Percentiles rank a stretch among this genome's conserved stretches.
phyloP scores from a whole-genome alignment of 345 rosid species.

The Theobroma cacao region DNA sequence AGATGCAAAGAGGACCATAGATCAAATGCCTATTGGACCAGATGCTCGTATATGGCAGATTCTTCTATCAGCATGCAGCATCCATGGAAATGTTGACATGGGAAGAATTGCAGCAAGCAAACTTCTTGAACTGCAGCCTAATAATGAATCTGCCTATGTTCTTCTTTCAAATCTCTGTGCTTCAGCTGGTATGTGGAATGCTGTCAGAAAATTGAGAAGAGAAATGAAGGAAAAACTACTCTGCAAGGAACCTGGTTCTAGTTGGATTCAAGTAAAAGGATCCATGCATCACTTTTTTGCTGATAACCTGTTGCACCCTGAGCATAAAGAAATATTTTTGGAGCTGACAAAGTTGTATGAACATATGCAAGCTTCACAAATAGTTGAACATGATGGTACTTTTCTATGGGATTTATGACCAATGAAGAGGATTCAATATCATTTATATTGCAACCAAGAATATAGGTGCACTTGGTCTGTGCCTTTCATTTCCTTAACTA shows the following conservation, averaged over 20 bases:
- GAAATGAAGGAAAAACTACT: constrained; percentile 41
- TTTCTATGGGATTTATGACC: not conserved
- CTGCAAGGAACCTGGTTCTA: constrained; percentile 40
- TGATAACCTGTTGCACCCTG: constrained; percentile 32
- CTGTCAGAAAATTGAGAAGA: constrained; percentile 39
- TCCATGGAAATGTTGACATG: constrained; percentile 29
- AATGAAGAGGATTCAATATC: not conserved
- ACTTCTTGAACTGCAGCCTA: constrained; percentile 42
- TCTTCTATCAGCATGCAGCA: constrained; percentile 38
- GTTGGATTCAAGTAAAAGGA: constrained; percentile 37
- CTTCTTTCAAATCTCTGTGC: constrained; percentile 50
- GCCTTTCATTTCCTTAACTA: not conserved
- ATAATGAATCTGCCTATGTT: constrained; percentile 35
- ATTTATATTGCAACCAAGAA: not conserved
- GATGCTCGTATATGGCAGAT: constrained; percentile 44
- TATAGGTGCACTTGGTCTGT: not conserved
- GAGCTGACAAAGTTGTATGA: constrained; percentile 28
- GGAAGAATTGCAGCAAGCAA: constrained; percentile 41
- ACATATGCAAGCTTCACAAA: constrained; percentile 19
- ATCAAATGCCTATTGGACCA: constrained; percentile 39
- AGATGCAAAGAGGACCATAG: constrained; percentile 34
- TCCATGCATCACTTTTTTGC: constrained; percentile 27
- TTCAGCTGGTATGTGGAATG: constrained; percentile 39
- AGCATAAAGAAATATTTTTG: constrained; percentile 20
- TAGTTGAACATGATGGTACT: not conserved